Evolutionary conservation across 257 asterid species (phyloP), one percentile per base, ranked within the genome.

Genomic region (Nicotiana benthamiana): DNA sequence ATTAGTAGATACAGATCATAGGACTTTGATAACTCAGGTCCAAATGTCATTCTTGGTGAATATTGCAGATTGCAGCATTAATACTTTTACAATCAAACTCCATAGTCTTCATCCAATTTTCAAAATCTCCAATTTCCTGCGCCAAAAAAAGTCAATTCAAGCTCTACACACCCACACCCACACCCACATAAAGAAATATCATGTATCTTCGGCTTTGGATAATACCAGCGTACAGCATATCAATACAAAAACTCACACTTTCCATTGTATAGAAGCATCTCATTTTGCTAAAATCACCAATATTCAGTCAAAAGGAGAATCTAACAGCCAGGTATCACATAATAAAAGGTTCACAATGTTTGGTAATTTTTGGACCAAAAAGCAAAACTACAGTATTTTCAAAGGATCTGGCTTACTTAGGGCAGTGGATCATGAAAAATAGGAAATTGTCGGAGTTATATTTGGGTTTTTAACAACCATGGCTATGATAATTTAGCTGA

Each of bases 91-190:
- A 94, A 80, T 96, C 97, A 12, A 96, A 92, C 88, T 96, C 98
- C 97, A 94, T 93, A 1, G 98, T 94, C 97, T 96, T 96, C 99
- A 96, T 96, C 99, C 99, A 96, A 88, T 94, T 96, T 90, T 96
- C 98, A 75, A 94, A 96, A 78, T 92, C 99, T 70, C 98, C 99
- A 65, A 96, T 96, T 88, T 96, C 99, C 98, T 95, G 91, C 64
- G 27, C 17, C 76, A 28, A 54, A 56, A 51, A 2, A 57, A 13
- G 0, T 5, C 20, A 1, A 30, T 30, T 57, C 56, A 77, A 60
- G 34, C 36, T 77, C 32, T 2, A 28, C 3, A 28, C 32, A 28
- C 2, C 2, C 32, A 28, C 32, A 28, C 32, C 2, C 32, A 28
- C 32, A 28, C 32, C 2, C 32, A 28, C 3, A 28, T 9, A 56